Conservation (phyloP, 2,329 filamentous ascomycete genomes). For the Botrytis fragariae region DNA sequence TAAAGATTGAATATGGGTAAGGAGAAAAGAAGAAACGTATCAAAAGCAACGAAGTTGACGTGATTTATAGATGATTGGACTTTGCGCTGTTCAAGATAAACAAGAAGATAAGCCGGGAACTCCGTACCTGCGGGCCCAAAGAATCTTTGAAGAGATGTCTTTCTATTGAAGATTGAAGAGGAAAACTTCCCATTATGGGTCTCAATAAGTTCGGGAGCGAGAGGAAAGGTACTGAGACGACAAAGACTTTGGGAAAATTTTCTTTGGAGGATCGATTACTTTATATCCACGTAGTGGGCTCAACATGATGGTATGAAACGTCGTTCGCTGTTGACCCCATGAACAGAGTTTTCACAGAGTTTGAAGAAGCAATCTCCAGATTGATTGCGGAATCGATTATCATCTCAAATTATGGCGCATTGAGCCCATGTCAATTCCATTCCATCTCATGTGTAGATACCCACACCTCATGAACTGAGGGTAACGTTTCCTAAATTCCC, state of each 20-base stretch:
- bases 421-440: too few species aligned
- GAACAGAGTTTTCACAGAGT: not conserved
- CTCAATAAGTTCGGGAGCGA: not conserved
- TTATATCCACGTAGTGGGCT: not conserved
- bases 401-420: not conserved
- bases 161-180: not conserved
- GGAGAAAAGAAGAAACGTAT: not conserved
- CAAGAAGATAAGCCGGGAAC: not conserved
- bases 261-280: not conserved
- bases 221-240: not conserved
- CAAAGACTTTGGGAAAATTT: not conserved
- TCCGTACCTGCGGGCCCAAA: not conserved
- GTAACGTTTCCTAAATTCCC: not conserved
- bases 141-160: not conserved
- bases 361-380: not conserved
- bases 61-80: constrained; percentile 5
- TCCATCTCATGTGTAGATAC: not conserved
- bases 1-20: constrained; percentile 10
- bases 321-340: too few species aligned
- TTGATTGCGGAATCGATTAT: not conserved
- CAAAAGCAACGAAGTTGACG: not conserved
- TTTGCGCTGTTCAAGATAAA: not conserved
- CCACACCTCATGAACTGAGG: not conserved
- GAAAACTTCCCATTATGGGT: not conserved
- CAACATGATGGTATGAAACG: not conserved